Evolutionary conservation across 2,329 filamentous ascomycete genomes (phyloP), one percentile per base, ranked within the genome.

Genomic region (Pyricularia sp.): DNA sequence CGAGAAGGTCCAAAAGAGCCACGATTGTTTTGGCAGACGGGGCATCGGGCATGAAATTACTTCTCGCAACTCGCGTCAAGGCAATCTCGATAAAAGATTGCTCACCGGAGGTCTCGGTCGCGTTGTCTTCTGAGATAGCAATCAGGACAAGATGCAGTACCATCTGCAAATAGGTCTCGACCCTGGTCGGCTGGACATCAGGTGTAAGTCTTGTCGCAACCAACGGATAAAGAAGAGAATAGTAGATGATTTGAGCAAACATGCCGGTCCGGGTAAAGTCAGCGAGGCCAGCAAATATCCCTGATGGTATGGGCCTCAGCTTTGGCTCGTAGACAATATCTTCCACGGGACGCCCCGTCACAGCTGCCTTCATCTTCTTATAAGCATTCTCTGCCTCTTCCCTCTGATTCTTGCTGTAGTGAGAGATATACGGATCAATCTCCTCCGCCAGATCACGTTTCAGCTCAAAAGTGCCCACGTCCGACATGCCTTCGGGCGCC

Each of bases 321-420:
- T 87, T 91, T 0, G 96, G 93, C 75, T 97, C 93, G 73, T 91
- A 97, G 2, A 97, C 92, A 66, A 97, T 87, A 64, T 97, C 92
- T 55, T 91, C 86, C 1, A 84, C 78, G 59, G 87, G 81, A 73
- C 93, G 92, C 22, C 93, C 92, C 0, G 88, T 91, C 76, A 90
- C 92, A 77, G 92, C 92, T 12, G 92, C 90, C 79, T 94, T 87
- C 80, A 90, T 89, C 71, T 89, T 88, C 70, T 89, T 91, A 78
- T 94, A 97, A 3, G 92, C 89, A 69, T 85, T 87, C 75, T 99
- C 94, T 0, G 93, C 91, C 74, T 99, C 94, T 72, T 99, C 94
- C 63, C 94, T 86, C 74, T 97, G 93, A 71, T 99, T 99, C 73
- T 96, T 96, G 71, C 88, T 96, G 75, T 96, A 99, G 72, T 97